Evolutionary conservation across 495 filamentous ascomycete species (phyloP), one percentile per base, ranked within the genome.

Genomic region (Penicillium bialowiezense): DNA sequence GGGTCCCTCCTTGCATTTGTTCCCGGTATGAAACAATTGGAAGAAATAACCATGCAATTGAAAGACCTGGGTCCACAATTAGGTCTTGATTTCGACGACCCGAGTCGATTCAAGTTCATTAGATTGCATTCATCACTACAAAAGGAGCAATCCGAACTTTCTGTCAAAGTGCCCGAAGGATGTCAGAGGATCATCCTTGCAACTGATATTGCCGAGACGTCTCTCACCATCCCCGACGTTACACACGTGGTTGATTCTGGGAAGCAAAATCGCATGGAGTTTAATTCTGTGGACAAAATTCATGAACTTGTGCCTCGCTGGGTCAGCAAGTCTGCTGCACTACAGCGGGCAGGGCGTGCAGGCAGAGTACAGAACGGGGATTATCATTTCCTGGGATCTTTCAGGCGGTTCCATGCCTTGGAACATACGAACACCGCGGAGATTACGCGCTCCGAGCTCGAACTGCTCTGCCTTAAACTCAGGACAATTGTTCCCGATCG

Each of bases 191-290:
- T 84, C 21, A 75, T 84, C 33, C 62, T 84, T 9, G 67, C 80
- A 9, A 84, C 81, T 0, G 81, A 84, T 52, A 77, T 84, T 42
- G 79, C 80, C 2, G 81, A 84, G 54, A 82, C 81, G 0, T 83
- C 80, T 4, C 56, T 84, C 23, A 84, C 81, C 2, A 75, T 84
- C 32, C 74, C 80, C 8, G 81, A 84, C 48, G 77, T 84, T 21
- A 68, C 71, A 45, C 77, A 72, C 50, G 79, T 84, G 14, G 64
- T 84, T 23, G 81, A 84, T 50, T 64, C 70, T 13, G 81, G 80
- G 17, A 81, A 79, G 52, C 56, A 74, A 28, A 69, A 80, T 39
- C 74, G 78, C 43, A 72, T 72, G 21, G 64, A 74, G 34, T 81
- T 78, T 44, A 71, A 81, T 45, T 67, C 73, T 40, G 51, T 45